Percentiles rank a stretch among this genome's conserved stretches.
Evolutionary conservation across 192 early-diverging fungal genomes (phyloP).

Genomic region (Rhizophagus prolifer): DNA sequence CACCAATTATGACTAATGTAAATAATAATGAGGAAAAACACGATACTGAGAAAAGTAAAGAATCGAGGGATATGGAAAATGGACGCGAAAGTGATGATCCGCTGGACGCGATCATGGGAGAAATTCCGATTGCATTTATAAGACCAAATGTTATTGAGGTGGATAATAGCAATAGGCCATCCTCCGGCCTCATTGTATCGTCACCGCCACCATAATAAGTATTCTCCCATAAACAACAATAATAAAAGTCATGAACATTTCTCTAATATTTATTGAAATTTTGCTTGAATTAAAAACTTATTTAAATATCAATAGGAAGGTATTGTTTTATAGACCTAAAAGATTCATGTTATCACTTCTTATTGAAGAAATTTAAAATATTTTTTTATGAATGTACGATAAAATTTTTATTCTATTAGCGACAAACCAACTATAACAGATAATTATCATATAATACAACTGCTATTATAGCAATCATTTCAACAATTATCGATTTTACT

Average conservation of each 20-base stretch:
- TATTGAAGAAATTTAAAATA: too few relatives aligned
- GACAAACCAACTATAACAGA: neutral
- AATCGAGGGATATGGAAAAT: conserved; percentile 7
- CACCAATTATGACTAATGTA: neutral
- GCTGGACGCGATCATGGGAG: conserved; percentile 24
- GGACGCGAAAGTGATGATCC: neutral
- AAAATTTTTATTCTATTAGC: neutral
- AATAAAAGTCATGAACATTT: neutral
- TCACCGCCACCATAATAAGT: neutral
- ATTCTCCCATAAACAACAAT: neutral
- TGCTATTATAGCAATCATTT: neutral
- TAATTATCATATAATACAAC: neutral
- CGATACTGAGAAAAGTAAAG: neutral
- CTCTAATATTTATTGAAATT: conserved; percentile 1
- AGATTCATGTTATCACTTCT: neutral
- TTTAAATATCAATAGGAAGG: neutral
- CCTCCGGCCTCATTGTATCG: neutral
- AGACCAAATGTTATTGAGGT: conserved; percentile 4
- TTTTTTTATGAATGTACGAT: neutral
- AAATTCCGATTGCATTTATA: conserved; percentile 29
- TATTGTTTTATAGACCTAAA: neutral
- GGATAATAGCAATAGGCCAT: conserved; percentile 9
- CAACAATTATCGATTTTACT: neutral
- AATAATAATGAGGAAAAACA: neutral
- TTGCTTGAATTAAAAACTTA: neutral